These are phyloP conservation scores for Amphirosellinia nigrospora DNA, from an alignment of 495 filamentous ascomycete genomes.

Conservation along the genomic window DNA sequence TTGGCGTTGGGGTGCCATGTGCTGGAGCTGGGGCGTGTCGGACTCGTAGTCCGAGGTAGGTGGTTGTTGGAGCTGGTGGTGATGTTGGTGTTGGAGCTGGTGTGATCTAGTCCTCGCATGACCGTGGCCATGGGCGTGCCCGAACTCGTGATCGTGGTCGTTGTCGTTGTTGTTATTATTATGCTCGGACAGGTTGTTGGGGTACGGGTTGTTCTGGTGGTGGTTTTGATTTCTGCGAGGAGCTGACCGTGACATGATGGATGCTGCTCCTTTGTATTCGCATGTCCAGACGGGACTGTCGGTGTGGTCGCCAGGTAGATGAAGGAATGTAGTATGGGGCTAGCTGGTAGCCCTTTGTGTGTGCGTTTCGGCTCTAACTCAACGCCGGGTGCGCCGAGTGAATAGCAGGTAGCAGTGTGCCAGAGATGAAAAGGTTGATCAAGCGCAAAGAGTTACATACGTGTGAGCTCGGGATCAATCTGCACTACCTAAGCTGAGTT, in stretches of 20 bases:
- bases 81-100: slow-evolving; percentile 29
- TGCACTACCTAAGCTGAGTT: too few relatives aligned
- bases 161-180: slow-evolving; percentile 28
- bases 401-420: background rate
- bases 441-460: background rate
- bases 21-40: slow-evolving; percentile 53
- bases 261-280: background rate
- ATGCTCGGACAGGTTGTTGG: slow-evolving; percentile 41
- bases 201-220: slow-evolving; percentile 21
- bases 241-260: slow-evolving; percentile 35
- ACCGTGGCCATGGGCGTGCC: slow-evolving; percentile 23
- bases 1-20: slow-evolving; percentile 35
- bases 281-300: background rate
- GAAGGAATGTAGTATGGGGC: background rate
- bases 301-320: background rate
- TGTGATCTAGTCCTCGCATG: slow-evolving; percentile 33
- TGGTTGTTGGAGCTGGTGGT: too few relatives aligned
- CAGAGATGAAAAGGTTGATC: background rate
- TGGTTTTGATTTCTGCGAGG: slow-evolving; percentile 33
- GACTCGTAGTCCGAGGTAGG: slow-evolving; percentile 75
- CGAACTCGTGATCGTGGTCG: slow-evolving; percentile 17
- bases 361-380: background rate
- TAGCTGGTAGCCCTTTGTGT: background rate
- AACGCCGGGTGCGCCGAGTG: background rate
- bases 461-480: background rate